Base-by-base conservation (phyloP, 2,329 filamentous ascomycete genomes). In the Trichoderma sp. region DNA sequence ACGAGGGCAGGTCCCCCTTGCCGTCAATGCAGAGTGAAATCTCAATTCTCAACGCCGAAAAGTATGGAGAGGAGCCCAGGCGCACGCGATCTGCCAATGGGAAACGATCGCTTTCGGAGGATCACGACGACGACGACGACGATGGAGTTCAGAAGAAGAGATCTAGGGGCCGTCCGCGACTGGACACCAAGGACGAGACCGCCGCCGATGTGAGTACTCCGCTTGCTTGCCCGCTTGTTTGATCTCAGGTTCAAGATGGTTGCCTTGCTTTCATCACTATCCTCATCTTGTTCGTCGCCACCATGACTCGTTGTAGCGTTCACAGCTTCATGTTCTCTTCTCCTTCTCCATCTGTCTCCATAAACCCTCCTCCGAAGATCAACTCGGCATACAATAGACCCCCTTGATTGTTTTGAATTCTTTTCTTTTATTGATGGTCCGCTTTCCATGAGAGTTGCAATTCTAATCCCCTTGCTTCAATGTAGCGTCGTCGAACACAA, bases 121-220 rank as follows among this genome's bases (percentile, higher is more conserved):
- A 73, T 8, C 59, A 75, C 18, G 74, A 71, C 1, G 78, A 79
- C 1, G 79, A 81, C 0, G 80, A 81, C 0, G 80, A 81, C 0
- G 80, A 84, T 0, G 80, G 81, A 2, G 82, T 83, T 61, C 81
- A 83, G 59, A 84, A 83, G 73, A 89, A 87, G 77, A 88, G 90
- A 74, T 83, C 88, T 21, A 84, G 93, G 76, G 93, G 93, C 8
- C 85, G 93, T 67, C 93, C 93, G 6, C 84, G 92, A 61, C 83
- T 96, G 18, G 89, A 94, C 73, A 87, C 88, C n/a, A 88, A 89
- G 70, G 91, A 95, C 79, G 89, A 93, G 79, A 94, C 90, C 28
- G 89, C 91, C 70, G 89, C 87, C 66, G 92, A 94, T 82, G 92
- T 93, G 80, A 86, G 90, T 89, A 69, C 3, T n/a, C 46, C 21